phyloP scores from a whole-genome alignment of 2,329 filamentous ascomycete genomes.

The Monilinia laxa region DNA sequence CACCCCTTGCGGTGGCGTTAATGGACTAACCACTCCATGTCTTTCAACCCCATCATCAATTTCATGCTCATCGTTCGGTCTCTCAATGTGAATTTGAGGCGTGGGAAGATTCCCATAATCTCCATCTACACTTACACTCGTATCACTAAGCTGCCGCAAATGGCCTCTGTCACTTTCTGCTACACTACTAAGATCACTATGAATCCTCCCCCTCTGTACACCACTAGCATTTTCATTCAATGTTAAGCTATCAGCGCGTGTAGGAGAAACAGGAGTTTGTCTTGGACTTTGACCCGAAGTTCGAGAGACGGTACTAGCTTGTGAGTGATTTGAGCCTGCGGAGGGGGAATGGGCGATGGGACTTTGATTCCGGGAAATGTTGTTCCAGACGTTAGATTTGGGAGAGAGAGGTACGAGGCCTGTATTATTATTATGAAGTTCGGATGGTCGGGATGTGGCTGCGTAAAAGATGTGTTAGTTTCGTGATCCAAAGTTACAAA shows the following conservation, averaged over 20 bases:
- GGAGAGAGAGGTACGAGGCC: conserved; percentile 27
- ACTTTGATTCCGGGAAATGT: conserved; percentile 9
- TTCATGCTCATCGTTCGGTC: neutral
- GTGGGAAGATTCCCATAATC: conserved; percentile 6
- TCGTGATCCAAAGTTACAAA: conserved; percentile 4
- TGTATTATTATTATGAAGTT: conserved; percentile 28
- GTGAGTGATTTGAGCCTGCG: conserved; percentile 24
- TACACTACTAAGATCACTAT: conserved; percentile 28
- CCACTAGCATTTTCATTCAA: conserved; percentile 18
- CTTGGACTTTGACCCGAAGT: conserved; percentile 28
- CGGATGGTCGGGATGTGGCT: conserved; percentile 34
- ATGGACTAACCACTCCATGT: conserved; percentile 27
- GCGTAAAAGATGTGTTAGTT: conserved; percentile 12
- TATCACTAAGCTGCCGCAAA: conserved; percentile 35
- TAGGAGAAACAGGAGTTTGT: conserved; percentile 24
- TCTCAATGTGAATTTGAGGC: neutral
- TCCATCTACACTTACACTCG: conserved; percentile 32
- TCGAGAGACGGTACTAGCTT: conserved; percentile 30
- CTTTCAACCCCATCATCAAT: conserved; percentile 1
- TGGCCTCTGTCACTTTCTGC: conserved; percentile 31
- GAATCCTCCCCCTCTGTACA: neutral
- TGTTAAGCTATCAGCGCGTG: conserved; percentile 29
- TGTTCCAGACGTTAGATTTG: conserved; percentile 15
- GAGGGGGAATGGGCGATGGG: conserved; percentile 26
- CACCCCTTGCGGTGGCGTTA: conserved; percentile 29